phyloP scores from a whole-genome alignment of 2,329 filamentous ascomycete species.

The Verticillium klebahnii region DNA sequence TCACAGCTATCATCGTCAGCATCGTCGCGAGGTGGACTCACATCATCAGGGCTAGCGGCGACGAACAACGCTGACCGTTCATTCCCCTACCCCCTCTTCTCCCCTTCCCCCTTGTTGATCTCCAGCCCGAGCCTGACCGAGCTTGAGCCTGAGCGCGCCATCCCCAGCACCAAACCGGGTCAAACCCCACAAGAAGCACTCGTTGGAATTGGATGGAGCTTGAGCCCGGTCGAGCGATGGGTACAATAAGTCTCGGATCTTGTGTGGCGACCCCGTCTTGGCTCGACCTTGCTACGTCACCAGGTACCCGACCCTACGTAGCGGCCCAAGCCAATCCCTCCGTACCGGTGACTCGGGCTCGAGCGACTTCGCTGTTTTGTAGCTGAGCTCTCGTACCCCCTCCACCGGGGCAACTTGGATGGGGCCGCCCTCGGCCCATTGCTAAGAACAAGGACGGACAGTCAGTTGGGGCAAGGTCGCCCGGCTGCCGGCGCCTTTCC shows the following conservation, averaged over 20 bases:
- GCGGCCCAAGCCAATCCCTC: background rate
- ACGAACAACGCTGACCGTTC: background rate
- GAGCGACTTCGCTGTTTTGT: background rate
- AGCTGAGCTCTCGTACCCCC: background rate
- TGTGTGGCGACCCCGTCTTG: background rate
- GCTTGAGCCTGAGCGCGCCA: background rate
- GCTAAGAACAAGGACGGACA: background rate
- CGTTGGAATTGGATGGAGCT: background rate
- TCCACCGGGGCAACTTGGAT: background rate
- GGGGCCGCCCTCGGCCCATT: background rate
- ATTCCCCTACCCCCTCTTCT: background rate
- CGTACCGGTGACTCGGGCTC: background rate
- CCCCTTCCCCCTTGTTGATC: background rate
- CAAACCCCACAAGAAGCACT: background rate
- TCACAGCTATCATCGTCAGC: background rate
- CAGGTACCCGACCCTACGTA: background rate
- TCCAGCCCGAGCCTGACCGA: background rate
- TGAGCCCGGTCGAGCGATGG: background rate
- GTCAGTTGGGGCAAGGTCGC: background rate
- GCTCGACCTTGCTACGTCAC: background rate
- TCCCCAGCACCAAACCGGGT: background rate
- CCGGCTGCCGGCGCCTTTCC: background rate
- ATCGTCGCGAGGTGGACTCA: background rate
- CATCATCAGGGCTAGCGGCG: background rate
- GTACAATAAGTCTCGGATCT: background rate